phyloP scores from a whole-genome alignment of 2,329 filamentous ascomycete species.

The Penicillium capsulatum region DNA sequence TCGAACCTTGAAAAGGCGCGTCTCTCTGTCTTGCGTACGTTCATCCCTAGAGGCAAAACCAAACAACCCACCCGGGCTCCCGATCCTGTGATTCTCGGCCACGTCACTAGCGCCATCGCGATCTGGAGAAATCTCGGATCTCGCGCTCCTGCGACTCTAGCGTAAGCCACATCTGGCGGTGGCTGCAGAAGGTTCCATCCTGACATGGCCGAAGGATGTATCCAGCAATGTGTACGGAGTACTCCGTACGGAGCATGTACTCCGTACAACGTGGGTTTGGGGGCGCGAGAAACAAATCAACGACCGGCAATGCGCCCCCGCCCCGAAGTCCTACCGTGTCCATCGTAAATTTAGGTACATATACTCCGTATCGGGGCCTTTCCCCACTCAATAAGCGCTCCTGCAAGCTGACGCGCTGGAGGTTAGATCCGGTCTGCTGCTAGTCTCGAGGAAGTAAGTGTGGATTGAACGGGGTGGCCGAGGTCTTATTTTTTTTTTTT shows the following conservation, averaged over 20 bases:
- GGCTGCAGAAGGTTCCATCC: slow-evolving; percentile 3
- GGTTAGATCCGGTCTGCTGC: slow-evolving; percentile 1
- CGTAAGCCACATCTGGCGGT: background rate
- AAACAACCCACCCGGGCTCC: no score
- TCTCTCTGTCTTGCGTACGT: no score
- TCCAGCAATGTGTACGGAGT: background rate
- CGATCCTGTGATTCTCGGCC: slow-evolving; percentile 8
- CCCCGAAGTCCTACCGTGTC: no score
- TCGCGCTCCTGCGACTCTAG: slow-evolving; percentile 1
- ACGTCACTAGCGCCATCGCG: slow-evolving; percentile 12
- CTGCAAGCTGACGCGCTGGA: slow-evolving; percentile 3
- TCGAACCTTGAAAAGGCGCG: slow-evolving; percentile 7
- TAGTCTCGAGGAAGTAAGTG: background rate
- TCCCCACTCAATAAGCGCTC: slow-evolving; percentile 10
- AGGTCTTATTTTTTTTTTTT: background rate
- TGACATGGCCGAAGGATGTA: background rate
- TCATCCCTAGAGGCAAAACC: no score
- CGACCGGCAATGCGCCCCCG: no score
- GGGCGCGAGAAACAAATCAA: no score
- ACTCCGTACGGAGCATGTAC: no score
- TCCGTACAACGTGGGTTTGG: no score
- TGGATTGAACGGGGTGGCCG: background rate
- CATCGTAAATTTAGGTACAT: no score
- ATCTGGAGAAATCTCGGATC: slow-evolving; percentile 1
- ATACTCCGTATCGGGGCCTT: no score